Percentiles rank a stretch among this genome's conserved stretches.
These are phyloP conservation scores for Platanthera guangdongensis DNA, from an alignment of 106 monocot species.

Conservation along the genomic window DNA sequence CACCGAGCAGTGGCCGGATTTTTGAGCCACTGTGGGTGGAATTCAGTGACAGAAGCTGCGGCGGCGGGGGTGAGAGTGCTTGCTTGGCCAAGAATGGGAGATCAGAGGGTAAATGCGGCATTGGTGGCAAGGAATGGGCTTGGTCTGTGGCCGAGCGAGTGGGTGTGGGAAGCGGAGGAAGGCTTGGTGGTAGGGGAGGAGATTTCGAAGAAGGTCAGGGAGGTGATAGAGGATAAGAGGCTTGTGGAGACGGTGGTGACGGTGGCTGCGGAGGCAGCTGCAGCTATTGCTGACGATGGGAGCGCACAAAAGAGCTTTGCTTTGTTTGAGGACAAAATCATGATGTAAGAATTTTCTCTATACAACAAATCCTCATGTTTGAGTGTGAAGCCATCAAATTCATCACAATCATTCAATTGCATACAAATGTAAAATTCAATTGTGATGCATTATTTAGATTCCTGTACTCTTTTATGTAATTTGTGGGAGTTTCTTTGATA, in stretches of 20 bases:
- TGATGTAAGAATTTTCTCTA: no score
- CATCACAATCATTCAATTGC: no score
- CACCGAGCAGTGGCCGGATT: constrained; percentile 49
- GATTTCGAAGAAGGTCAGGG: constrained; percentile 29
- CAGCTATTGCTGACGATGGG: constrained; percentile 24
- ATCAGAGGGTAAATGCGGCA: constrained; percentile 52
- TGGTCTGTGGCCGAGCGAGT: constrained; percentile 47
- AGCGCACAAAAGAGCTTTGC: constrained; percentile 4
- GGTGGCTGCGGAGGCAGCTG: constrained; percentile 11
- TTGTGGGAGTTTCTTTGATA: no score
- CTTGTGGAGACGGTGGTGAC: constrained; percentile 4
- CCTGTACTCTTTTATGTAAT: no score
- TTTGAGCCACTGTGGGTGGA: constrained; percentile 71
- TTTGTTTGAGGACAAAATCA: no score
- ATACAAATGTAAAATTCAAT: no score
- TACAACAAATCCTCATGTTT: no score
- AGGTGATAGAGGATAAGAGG: constrained; percentile 27
- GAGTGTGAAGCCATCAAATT: no score
- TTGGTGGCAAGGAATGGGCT: constrained; percentile 29
- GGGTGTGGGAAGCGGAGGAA: constrained; percentile 47
- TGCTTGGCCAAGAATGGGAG: constrained; percentile 41
- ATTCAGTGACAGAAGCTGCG: constrained; percentile 55
- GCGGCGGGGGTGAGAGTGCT: constrained; percentile 32
- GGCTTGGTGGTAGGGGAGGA: constrained; percentile 25
- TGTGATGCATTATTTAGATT: no score